Evolutionary conservation across 306 rosid genomes (phyloP).

Genomic region (Arachis stenosperma): DNA sequence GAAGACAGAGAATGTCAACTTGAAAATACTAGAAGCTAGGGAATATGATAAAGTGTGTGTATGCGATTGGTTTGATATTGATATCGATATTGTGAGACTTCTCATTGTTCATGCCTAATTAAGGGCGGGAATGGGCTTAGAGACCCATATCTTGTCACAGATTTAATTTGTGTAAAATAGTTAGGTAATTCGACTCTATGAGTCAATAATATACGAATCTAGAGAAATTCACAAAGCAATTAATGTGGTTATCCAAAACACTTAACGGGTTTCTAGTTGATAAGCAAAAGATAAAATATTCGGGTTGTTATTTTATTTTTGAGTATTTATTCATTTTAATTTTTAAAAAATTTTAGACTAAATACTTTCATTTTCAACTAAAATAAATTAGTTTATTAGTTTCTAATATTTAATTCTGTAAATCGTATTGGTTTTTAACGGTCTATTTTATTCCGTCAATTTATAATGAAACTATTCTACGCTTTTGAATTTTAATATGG

Average conservation of each 20-base stretch:
- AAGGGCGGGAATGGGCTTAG: not conserved
- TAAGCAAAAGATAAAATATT: not conserved
- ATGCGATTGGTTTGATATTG: not conserved
- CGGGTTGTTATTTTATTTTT: not conserved
- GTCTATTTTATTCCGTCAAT: too few relatives aligned
- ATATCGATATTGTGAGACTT: not conserved
- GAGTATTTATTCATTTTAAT: not conserved
- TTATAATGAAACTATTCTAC: too few relatives aligned
- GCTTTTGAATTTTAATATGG: too few relatives aligned
- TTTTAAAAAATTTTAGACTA: too few relatives aligned
- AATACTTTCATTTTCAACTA: too few relatives aligned
- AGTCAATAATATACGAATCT: not conserved
- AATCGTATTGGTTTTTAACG: too few relatives aligned
- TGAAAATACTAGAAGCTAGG: conserved; percentile 35
- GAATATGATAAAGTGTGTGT: conserved; percentile 34
- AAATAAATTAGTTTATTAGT: too few relatives aligned
- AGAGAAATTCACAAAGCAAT: conserved; percentile 15
- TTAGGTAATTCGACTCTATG: conserved; percentile 13
- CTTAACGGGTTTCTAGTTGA: not conserved
- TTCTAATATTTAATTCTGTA: too few relatives aligned
- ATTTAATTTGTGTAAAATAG: not conserved
- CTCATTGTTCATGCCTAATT: conserved; percentile 4
- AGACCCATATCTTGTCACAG: not conserved
- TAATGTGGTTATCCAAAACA: conserved; percentile 11
- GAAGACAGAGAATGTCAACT: conserved; percentile 43